phyloP scores from a whole-genome alignment of 192 early-diverging fungal genomes.

The Physocladia obscura region DNA sequence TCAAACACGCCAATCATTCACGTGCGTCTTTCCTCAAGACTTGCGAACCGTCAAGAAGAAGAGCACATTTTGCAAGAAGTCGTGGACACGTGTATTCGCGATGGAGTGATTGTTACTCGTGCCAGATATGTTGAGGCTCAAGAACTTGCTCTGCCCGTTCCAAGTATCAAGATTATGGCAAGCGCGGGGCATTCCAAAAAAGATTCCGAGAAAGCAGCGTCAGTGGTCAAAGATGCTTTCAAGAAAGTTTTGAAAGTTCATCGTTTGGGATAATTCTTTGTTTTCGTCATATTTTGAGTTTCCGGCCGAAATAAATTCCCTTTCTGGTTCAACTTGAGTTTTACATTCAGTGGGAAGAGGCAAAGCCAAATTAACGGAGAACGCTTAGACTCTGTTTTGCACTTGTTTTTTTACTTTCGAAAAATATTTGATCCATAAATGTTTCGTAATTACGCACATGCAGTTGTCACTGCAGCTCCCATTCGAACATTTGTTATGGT shows the following conservation, averaged over 20 bases:
- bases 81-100: constrained; percentile 71
- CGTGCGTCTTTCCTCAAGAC: constrained; percentile 51
- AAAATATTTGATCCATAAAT: too few relatives aligned
- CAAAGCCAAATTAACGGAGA: too few relatives aligned
- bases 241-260: constrained; percentile 42
- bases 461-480: too few relatives aligned
- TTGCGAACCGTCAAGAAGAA: constrained; percentile 62
- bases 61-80: constrained; percentile 77
- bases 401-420: too few relatives aligned
- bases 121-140: constrained; percentile 86
- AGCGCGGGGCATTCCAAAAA: constrained; percentile 74
- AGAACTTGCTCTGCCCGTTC: constrained; percentile 68
- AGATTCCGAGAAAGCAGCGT: constrained; percentile 82
- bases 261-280: background rate
- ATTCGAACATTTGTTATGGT: too few relatives aligned
- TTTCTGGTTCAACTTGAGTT: too few relatives aligned
- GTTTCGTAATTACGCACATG: too few relatives aligned
- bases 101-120: constrained; percentile 81
- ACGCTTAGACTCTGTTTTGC: too few relatives aligned
- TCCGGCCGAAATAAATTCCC: too few relatives aligned
- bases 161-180: constrained; percentile 82
- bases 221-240: constrained; percentile 71
- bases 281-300: background rate
- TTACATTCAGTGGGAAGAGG: too few relatives aligned
- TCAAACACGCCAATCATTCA: constrained; percentile 79